Percentiles rank a stretch among this genome's conserved stretches.
Evolutionary conservation across 2,329 filamentous ascomycete genomes (phyloP).

Genomic region (Leptographium lundbergii): DNA sequence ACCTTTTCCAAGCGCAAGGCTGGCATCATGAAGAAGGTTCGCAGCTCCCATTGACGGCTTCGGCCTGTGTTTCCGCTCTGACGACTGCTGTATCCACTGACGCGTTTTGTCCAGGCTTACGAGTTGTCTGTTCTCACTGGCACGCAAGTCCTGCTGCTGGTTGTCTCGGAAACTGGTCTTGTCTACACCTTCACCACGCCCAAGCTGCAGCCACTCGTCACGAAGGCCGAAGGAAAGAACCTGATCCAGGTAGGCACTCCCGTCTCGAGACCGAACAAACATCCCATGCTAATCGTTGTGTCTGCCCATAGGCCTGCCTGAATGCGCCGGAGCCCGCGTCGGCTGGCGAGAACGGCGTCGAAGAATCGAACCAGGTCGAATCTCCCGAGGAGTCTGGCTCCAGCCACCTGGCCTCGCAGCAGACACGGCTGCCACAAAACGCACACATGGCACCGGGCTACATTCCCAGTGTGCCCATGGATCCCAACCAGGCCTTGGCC

Average conservation of each 20-base stretch:
- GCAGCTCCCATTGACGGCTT: slow-evolving; percentile 19
- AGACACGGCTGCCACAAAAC: slow-evolving; percentile 50
- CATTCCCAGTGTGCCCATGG: slow-evolving; percentile 53
- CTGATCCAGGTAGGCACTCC: slow-evolving; percentile 71
- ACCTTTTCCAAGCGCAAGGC: slow-evolving; percentile 99
- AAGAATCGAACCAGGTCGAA: slow-evolving; percentile 65
- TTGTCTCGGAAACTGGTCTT: slow-evolving; percentile 92
- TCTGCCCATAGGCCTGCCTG: slow-evolving; percentile 61
- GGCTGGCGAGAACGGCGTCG: slow-evolving; percentile 70
- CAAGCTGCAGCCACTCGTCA: slow-evolving; percentile 94
- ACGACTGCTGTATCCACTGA: not conserved
- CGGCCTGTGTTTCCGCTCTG: not conserved
- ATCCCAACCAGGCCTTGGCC: slow-evolving; percentile 65
- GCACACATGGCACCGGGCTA: slow-evolving; percentile 51
- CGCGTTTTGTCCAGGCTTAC: slow-evolving; percentile 50
- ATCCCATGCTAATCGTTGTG: slow-evolving; percentile 23
- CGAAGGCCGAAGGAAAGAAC: slow-evolving; percentile 98
- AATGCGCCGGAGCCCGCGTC: slow-evolving; percentile 86
- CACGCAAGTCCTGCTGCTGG: slow-evolving; percentile 90
- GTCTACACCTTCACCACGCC: slow-evolving; percentile 98
- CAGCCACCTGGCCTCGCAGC: slow-evolving; percentile 59
- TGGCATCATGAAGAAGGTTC: slow-evolving; percentile 99
- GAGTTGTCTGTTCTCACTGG: slow-evolving; percentile 95
- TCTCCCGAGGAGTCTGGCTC: slow-evolving; percentile 82
- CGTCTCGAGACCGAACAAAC: slow-evolving; percentile 14